Evolutionary conservation across 192 early-diverging fungal genomes (phyloP), one percentile per base, ranked within the genome.

Genomic region (Rhizoclosmatium globosum): DNA sequence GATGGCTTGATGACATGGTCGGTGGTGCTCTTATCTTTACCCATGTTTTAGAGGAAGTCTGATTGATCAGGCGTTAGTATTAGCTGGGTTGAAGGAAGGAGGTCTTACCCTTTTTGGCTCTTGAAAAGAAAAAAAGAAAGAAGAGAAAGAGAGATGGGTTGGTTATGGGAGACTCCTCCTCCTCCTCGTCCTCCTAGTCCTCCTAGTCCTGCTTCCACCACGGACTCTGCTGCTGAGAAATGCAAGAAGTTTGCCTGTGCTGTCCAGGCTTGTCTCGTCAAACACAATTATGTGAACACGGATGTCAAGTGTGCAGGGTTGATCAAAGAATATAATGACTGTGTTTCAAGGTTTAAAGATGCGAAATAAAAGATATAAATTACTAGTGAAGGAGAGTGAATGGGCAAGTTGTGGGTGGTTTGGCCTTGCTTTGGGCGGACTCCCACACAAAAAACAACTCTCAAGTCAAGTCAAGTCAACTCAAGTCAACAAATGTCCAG

Each of bases 1-100:
- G 90, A 85, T 39, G 98, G 98, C 88, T 99, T 96, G 85, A 99
- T 98, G 60, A 81, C 48, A 56, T 82, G 84, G 68, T 87, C 85
- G 23, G 43, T 82, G 50, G 41, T 46, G 67, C 23, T 43, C 67
- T 68, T 68, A 13, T 68, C 67, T 46, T 68, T 68, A 43, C 67
- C 67, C 67, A 72, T 58, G 39, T n/a, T 41, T 13, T 65, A 13
- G 64, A 41, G 64, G 64, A 41, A n/a, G 15, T 31, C 15, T 31
- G 64, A 65, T n/a, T 13, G 13, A 31, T 31, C 64, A 11, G 64
- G 31, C 71, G 71, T 48, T 19, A 17, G 71, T 39, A 4, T 44
- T 15, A 6, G 23, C 19, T 38, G 23, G 7, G n/a, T 38, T 17
- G 11, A 17, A 59, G 13, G 4, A 31, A 31, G 31, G 31, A 31